Conservation (phyloP, 1,139 yeast genomes). For the Yamadazyma friedrichii region DNA sequence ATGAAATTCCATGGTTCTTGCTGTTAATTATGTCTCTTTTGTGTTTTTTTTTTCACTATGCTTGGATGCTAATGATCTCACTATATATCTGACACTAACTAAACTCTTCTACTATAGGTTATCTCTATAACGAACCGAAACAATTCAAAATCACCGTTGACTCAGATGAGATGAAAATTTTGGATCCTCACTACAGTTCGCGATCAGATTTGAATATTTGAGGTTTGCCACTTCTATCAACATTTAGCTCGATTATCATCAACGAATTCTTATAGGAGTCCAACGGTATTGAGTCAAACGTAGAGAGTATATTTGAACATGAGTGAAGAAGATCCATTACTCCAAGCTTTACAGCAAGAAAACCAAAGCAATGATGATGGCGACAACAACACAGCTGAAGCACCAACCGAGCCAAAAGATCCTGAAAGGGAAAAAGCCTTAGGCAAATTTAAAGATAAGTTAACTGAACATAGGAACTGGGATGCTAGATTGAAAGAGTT, state of each 20-base stretch:
- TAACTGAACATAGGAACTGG: slow-evolving; percentile 92
- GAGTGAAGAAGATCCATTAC: slow-evolving; percentile 20
- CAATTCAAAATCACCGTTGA: slow-evolving; percentile 2
- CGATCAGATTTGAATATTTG: slow-evolving; percentile 1
- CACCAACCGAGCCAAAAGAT: slow-evolving; percentile 28
- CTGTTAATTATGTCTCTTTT: too few species aligned
- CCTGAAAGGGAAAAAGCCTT: slow-evolving; percentile 82
- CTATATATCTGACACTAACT: neutral
- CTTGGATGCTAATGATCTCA: too few species aligned
- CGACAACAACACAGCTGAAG: neutral
- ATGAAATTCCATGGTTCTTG: slow-evolving; percentile 73
- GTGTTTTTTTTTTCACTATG: neutral
- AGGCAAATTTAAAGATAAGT: slow-evolving; percentile 75
- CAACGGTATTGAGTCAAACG: too few species aligned
- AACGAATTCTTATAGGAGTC: neutral
- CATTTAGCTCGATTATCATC: too few species aligned
- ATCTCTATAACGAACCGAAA: too few species aligned
- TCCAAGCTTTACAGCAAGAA: slow-evolving; percentile 18
- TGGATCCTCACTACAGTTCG: slow-evolving; percentile 1
- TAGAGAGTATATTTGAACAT: slow-evolving; percentile 3
- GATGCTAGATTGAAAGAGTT: slow-evolving; percentile 87
- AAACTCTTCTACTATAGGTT: too few species aligned
- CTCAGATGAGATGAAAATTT: slow-evolving; percentile 4
- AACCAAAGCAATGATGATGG: neutral
- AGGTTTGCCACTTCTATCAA: slow-evolving; percentile 7